Base-by-base conservation (phyloP, 495 filamentous ascomycete genomes). In the Lentithecium fluviatile region DNA sequence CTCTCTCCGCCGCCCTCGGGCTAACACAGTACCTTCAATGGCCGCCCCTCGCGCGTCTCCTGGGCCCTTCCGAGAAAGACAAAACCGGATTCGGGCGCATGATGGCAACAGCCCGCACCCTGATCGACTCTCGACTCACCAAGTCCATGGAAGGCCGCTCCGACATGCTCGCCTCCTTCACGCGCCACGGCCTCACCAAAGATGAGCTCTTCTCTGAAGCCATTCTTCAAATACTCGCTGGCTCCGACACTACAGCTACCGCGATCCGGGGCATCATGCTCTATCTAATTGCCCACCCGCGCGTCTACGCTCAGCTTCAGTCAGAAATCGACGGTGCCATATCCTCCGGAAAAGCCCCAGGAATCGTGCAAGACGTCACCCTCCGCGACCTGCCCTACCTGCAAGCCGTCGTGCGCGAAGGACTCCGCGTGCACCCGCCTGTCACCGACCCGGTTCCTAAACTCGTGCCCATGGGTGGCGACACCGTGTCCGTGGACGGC, bases 121-220 rank as follows among this genome's bases (percentile, higher is more conserved):
- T 43, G 40, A 43, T 43, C 19, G 40, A 43, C 40, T n/a, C 13
- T 43, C 40, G 40, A 6, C 19, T 43, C 6, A 15, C 40, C 19
- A 15, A 45, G 38, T 45, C 6, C 20, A 56, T 3, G 52, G 60
- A n/a, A 58, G 68, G 17, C 24, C 67, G 37, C 51, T 65, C 66
- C n/a, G 72, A 74, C 38, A 76, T 75, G 71, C 62, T 75, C 7
- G 70, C 62, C 15, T 74, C 74, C 15, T 76, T 74, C 56, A 70
- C 74, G 26, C 69, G 71, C 19, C 73, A 75, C 47, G 73, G 73
- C n/a, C 40, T 77, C 11, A 43, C 42, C 13, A 66, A 64, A 26
- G 71, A 74, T 20, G 71, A 74, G 29, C 56, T 70, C 2, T 65
- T 69, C 24, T 62, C 50, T 2, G 73, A 74, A 50, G 70, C 67